These are phyloP conservation scores for Globisporangium cystogenes DNA, from an alignment of 352 stramenopile genomes.

Conservation along the genomic window DNA sequence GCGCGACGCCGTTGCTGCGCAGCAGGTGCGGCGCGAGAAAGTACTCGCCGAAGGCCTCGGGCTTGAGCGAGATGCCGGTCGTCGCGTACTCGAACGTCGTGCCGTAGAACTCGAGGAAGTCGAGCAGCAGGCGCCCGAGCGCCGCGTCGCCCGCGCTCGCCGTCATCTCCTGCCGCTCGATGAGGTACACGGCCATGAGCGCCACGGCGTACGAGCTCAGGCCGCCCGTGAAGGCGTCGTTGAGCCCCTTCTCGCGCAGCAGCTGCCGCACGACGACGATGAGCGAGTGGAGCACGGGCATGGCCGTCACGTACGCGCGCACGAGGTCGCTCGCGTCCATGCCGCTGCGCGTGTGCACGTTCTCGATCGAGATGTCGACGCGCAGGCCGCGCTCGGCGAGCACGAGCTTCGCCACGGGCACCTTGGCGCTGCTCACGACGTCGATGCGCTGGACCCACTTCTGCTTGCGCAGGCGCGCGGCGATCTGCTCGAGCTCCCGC, in stretches of 20 bases:
- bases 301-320: conserved; percentile 54
- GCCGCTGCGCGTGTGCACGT: conserved; percentile 67
- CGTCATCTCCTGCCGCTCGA: conserved; percentile 45
- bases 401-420: conserved; percentile 83
- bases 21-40: conserved; percentile 44
- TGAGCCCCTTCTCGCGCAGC: conserved; percentile 81
- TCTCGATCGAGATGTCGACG: conserved; percentile 90
- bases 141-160: conserved; percentile 8
- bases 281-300: conserved; percentile 73
- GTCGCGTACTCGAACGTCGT: conserved; percentile 74
- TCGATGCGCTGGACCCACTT: conserved; percentile 77
- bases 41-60: conserved; percentile 75
- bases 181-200: conserved; percentile 77
- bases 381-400: conserved; percentile 49
- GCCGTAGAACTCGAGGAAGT: conserved; percentile 89
- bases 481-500: conserved; percentile 56
- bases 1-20: conserved; percentile 26
- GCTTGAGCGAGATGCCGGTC: conserved; percentile 79
- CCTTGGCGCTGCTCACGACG: conserved; percentile 75
- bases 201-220: conserved; percentile 87
- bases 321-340: conserved; percentile 84
- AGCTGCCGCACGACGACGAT: conserved; percentile 86
- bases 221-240: conserved; percentile 87
- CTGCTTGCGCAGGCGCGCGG: conserved; percentile 36
- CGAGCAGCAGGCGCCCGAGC: conserved; percentile 67